These are phyloP conservation scores for Garcia nutans DNA, from an alignment of 345 rosid genomes.

Conservation along the genomic window DNA sequence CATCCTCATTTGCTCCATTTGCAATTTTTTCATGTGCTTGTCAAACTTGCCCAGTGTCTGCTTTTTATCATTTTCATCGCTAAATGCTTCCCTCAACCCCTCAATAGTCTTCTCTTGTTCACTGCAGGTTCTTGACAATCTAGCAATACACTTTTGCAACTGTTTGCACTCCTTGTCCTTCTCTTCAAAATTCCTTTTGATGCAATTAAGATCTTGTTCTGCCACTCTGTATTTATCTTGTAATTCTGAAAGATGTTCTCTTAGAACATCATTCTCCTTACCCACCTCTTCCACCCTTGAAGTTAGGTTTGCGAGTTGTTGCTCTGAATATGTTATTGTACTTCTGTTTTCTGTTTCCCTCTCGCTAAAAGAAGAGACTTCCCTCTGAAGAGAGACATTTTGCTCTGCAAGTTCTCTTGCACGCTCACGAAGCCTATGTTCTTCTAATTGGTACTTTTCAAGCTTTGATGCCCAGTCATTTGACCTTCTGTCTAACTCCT, in stretches of 20 bases:
- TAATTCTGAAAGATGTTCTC: constrained; percentile 48
- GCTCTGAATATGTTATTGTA: constrained; percentile 51
- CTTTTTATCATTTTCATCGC: constrained; percentile 46
- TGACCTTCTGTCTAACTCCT: constrained; percentile 95
- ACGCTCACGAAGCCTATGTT: constrained; percentile 87
- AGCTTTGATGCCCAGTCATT: constrained; percentile 86
- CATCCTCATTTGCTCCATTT: constrained; percentile 81
- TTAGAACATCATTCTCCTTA: constrained; percentile 53
- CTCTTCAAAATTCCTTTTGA: constrained; percentile 70
- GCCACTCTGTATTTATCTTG: constrained; percentile 54
- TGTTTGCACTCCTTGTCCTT: constrained; percentile 91
- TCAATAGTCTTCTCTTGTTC: constrained; percentile 87
- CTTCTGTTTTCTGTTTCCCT: constrained; percentile 65
- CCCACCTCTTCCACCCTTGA: constrained; percentile 49
- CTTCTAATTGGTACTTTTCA: constrained; percentile 78
- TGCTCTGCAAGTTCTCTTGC: constrained; percentile 97
- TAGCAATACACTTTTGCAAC: constrained; percentile 67
- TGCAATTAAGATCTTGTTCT: constrained; percentile 48
- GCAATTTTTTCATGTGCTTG: constrained; percentile 50
- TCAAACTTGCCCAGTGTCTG: constrained; percentile 46
- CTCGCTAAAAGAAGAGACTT: constrained; percentile 64
- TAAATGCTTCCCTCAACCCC: constrained; percentile 60
- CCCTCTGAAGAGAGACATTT: constrained; percentile 90
- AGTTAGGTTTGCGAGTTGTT: constrained; percentile 57
- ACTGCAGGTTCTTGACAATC: constrained; percentile 65